Evolutionary conservation across 352 stramenopile genomes (phyloP), one percentile per base, ranked within the genome.

Genomic region (Peronospora farinosa): DNA sequence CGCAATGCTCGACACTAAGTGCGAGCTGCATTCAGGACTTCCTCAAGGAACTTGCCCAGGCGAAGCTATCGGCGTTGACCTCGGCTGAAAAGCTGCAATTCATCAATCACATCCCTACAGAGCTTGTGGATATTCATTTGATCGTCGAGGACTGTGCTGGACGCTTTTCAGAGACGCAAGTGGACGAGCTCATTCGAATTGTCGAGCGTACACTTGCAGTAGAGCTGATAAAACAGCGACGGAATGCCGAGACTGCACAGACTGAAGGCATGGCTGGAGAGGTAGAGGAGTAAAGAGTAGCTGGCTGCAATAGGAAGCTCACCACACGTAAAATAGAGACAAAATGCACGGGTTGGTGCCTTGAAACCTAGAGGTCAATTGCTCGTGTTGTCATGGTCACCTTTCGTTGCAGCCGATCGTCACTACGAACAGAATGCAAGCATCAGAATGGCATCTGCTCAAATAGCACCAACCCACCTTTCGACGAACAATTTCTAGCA

Each of bases 81-180:
- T 62, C 78, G 21, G 62, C 67, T 1, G 82, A 92, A 65, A 87
- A 84, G 72, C 71, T 92, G 40, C 82, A 92, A 63, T 85, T 92
- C 57, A 79, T 92, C 47, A 92, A 92, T 60, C 78, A 90, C 54
- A 67, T 86, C 27, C 82, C 82, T 17, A 80, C 65, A 38, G 82
- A 90, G 63, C 77, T 92, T 23, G 79, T 92, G 47, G 82, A 92
- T 60, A 74, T 90, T 38, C 82, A 92, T 38, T 50, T 92, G 47
- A 86, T 92, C 50, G 62, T 92, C 19, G 82, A 92, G 53, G 82
- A 92, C 69, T 92, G 82, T 51, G 77, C 79, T 15, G 72, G 70
- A 33, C 77, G 82, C 59, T 88, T 90, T 56, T 72, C 66, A 11
- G 78, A 92, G 60, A 47, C 69, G 41, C 76, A 92, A 63, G 76